Percentiles rank a stretch among this genome's conserved stretches.
Conservation (phyloP, 768 basidiomycete species). For the Kwoniella sp. region DNA sequence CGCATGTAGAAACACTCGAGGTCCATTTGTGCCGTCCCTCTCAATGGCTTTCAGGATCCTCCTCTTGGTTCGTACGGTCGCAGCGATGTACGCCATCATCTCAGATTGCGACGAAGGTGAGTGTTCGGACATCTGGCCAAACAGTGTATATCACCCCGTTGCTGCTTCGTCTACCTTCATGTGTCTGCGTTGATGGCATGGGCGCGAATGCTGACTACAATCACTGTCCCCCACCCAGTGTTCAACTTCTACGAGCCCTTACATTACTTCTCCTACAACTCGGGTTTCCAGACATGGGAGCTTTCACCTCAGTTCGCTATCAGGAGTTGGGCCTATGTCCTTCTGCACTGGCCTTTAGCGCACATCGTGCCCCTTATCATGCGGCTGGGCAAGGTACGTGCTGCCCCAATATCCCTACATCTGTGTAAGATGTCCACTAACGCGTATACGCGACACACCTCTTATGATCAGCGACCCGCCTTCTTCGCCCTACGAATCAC, state of each 20-base stretch:
- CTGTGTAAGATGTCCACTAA: no score
- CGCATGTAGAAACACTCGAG: slow-evolving; percentile 42
- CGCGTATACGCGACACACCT: no score
- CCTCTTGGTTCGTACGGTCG: slow-evolving; percentile 74
- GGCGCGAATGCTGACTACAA: slow-evolving; percentile 5
- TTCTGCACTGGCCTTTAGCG: slow-evolving; percentile 71
- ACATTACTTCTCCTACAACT: slow-evolving; percentile 81
- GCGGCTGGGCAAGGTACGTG: slow-evolving; percentile 69
- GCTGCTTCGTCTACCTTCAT: background rate
- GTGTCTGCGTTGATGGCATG: background rate
- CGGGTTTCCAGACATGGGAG: slow-evolving; percentile 98
- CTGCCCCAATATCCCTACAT: background rate
- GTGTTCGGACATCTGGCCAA: no score
- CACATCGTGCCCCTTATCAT: slow-evolving; percentile 59
- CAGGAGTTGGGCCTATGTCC: slow-evolving; percentile 90
- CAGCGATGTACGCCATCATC: slow-evolving; percentile 93
- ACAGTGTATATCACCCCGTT: background rate
- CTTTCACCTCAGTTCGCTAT: slow-evolving; percentile 87
- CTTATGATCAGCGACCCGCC: slow-evolving; percentile 67
- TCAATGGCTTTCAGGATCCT: slow-evolving; percentile 81
- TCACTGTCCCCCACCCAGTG: slow-evolving; percentile 68
- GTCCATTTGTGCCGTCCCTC: slow-evolving; percentile 84
- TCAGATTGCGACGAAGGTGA: slow-evolving; percentile 96
- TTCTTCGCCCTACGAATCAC: slow-evolving; percentile 88
- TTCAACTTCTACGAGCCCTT: slow-evolving; percentile 99